phyloP scores from a whole-genome alignment of 208 protist species.

The Leishmania gerbilli region DNA sequence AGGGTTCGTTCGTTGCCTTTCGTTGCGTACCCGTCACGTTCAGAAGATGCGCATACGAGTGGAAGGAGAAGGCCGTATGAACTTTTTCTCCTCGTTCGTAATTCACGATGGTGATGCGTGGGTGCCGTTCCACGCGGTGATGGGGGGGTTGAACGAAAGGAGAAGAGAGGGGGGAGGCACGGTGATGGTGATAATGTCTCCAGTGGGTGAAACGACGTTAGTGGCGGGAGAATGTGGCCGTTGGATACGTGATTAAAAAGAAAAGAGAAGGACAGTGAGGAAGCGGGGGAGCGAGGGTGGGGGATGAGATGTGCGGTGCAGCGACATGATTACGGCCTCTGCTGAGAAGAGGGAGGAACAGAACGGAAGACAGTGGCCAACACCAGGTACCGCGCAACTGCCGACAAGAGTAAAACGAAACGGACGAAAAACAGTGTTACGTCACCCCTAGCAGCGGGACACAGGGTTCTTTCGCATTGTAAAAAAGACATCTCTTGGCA shows the following conservation, averaged over 20 bases:
- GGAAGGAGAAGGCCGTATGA: neutral
- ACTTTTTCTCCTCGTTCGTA: neutral
- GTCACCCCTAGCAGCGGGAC: neutral
- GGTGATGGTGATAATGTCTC: no score
- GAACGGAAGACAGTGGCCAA: neutral
- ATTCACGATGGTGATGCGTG: neutral
- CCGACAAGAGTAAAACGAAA: no score
- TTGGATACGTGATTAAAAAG: no score
- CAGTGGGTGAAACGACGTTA: no score
- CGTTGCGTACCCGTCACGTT: neutral
- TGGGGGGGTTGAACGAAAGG: neutral
- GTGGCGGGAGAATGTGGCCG: no score
- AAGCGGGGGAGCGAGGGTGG: neutral
- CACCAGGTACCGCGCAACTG: neutral
- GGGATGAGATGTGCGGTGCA: neutral
- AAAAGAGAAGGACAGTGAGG: neutral
- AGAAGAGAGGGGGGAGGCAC: neutral
- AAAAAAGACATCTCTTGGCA: neutral
- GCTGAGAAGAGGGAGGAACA: neutral
- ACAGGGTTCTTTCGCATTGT: neutral
- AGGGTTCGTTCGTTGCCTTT: no score
- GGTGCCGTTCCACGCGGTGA: neutral
- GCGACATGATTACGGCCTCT: neutral
- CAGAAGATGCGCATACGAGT: neutral
- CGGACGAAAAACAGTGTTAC: neutral